Evolutionary conservation across 2,329 filamentous ascomycete species (phyloP).

Genomic region (Cercospora sojina): DNA sequence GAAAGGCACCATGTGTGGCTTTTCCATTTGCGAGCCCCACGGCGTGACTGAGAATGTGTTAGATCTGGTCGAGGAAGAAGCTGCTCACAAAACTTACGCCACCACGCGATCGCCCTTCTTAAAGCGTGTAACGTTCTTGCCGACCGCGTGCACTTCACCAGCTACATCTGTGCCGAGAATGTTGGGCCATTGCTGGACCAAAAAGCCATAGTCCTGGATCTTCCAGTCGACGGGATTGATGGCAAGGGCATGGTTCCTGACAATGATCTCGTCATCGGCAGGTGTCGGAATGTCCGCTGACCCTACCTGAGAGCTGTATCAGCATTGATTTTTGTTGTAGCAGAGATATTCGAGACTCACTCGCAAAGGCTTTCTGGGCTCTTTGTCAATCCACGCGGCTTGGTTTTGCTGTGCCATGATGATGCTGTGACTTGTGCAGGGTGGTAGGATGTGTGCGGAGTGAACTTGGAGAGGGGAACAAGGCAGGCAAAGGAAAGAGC

Average conservation of each 20-base stretch:
- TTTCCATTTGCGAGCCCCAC: constrained; percentile 30
- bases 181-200: constrained; percentile 38
- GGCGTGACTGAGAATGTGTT: constrained; percentile 19
- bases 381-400: constrained; percentile 36
- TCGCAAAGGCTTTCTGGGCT: constrained; percentile 9
- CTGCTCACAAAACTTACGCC: constrained; percentile 27
- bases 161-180: constrained; percentile 42
- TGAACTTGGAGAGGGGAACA: neutral
- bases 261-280: constrained; percentile 36
- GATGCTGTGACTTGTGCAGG: neutral
- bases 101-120: constrained; percentile 41
- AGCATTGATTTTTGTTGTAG: neutral
- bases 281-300: constrained; percentile 36
- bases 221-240: constrained; percentile 45
- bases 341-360: neutral
- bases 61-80: neutral
- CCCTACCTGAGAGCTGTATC: constrained; percentile 26
- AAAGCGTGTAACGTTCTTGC: constrained; percentile 36
- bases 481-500: neutral
- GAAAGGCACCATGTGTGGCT: constrained; percentile 35
- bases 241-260: constrained; percentile 40
- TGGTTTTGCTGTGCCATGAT: constrained; percentile 25
- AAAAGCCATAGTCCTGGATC: constrained; percentile 37
- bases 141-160: constrained; percentile 41
- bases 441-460: neutral